Conservation (phyloP, 768 basidiomycete species). For the Nidula microcarpa region DNA sequence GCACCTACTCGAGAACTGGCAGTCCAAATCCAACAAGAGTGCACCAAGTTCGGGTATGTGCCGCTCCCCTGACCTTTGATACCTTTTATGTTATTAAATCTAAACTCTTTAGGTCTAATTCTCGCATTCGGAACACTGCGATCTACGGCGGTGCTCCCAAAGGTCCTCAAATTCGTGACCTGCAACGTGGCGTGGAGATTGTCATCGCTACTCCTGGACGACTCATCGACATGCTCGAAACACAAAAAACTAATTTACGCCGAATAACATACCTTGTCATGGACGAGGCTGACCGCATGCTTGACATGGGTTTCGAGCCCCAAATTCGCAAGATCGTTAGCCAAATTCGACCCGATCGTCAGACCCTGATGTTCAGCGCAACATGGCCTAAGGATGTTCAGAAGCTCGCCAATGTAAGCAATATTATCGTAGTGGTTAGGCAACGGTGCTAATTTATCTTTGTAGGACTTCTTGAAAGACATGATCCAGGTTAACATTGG, state of each 20-base stretch:
- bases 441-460: background rate
- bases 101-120: slow-evolving; percentile 58
- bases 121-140: slow-evolving; percentile 96
- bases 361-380: slow-evolving; percentile 98
- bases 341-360: slow-evolving; percentile 97
- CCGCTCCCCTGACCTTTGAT: slow-evolving; percentile 3
- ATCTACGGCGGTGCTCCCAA: slow-evolving; percentile 99
- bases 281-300: slow-evolving; percentile 99
- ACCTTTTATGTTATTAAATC: background rate
- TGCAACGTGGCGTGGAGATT: slow-evolving; percentile 95
- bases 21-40: slow-evolving; percentile 98
- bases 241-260: slow-evolving; percentile 92
- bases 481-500: slow-evolving; percentile 99
- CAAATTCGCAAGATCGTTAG: slow-evolving; percentile 98
- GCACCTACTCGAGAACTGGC: slow-evolving; percentile 98
- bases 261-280: slow-evolving; percentile 97
- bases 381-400: slow-evolving; percentile 99
- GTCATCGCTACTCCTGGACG: slow-evolving; percentile 99
- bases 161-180: slow-evolving; percentile 96
- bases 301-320: slow-evolving; percentile 99
- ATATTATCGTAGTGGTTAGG: background rate
- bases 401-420: slow-evolving; percentile 80
- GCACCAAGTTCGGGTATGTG: slow-evolving; percentile 91
- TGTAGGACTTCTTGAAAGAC: slow-evolving; percentile 89
- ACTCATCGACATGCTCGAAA: slow-evolving; percentile 98